Conservation (phyloP, 306 rosid genomes). For the Vigna angularis region DNA sequence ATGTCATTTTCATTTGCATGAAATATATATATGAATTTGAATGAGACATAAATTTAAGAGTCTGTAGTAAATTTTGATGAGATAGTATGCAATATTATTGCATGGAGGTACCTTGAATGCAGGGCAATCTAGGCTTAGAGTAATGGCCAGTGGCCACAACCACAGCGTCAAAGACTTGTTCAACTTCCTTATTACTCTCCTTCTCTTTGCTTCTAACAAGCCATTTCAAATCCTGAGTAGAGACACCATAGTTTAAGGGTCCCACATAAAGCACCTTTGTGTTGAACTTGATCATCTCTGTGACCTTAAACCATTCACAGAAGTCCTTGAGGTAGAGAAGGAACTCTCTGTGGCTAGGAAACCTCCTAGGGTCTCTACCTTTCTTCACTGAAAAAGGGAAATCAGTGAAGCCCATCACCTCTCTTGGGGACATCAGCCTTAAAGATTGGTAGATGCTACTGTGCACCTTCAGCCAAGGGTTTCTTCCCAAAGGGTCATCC, state of each 20-base stretch:
- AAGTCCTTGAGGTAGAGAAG: slow-evolving; percentile 67
- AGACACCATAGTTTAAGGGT: slow-evolving; percentile 49
- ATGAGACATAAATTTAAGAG: too few species aligned
- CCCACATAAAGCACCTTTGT: slow-evolving; percentile 75
- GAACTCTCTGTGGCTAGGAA: slow-evolving; percentile 73
- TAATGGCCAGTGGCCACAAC: slow-evolving; percentile 84
- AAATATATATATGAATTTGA: background rate
- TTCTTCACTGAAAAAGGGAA: slow-evolving; percentile 68
- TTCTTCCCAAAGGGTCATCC: slow-evolving; percentile 65
- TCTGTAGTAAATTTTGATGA: too few species aligned
- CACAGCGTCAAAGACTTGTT: slow-evolving; percentile 80
- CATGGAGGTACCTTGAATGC: slow-evolving; percentile 55
- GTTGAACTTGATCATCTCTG: slow-evolving; percentile 67
- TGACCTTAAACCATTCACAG: slow-evolving; percentile 64
- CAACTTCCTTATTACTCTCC: slow-evolving; percentile 42
- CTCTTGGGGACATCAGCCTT: slow-evolving; percentile 70
- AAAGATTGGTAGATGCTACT: slow-evolving; percentile 71
- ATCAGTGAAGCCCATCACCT: slow-evolving; percentile 77
- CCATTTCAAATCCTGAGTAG: slow-evolving; percentile 66
- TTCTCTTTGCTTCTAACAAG: slow-evolving; percentile 60
- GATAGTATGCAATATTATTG: too few species aligned
- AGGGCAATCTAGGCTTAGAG: slow-evolving; percentile 71
- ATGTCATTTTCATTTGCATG: background rate
- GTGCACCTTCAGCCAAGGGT: slow-evolving; percentile 59
- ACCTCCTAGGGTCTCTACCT: slow-evolving; percentile 73